phyloP scores from a whole-genome alignment of 2,329 filamentous ascomycete genomes.

The Diaporthe sp. region DNA sequence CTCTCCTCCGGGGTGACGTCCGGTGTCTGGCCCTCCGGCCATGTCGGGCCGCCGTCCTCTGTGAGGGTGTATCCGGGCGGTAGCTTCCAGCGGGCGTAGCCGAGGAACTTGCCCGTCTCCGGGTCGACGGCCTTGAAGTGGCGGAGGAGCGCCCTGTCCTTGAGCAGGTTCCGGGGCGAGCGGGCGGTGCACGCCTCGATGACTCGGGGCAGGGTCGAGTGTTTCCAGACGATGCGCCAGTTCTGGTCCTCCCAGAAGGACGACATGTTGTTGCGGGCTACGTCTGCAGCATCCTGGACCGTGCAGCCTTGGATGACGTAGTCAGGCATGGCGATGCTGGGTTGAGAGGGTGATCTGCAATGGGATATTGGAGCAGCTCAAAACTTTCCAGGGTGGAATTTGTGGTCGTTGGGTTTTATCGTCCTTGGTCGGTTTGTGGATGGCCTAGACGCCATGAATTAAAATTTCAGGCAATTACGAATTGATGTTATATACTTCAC shows the following conservation, averaged over 20 bases:
- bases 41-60: conserved; percentile 22
- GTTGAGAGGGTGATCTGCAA: neutral
- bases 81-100: conserved; percentile 46
- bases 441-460: neutral
- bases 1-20: conserved; percentile 41
- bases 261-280: conserved; percentile 45
- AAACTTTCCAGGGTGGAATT: neutral
- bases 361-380: neutral
- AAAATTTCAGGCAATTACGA: neutral
- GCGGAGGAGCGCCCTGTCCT: conserved; percentile 40
- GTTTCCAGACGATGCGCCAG: conserved; percentile 42
- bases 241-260: conserved; percentile 45
- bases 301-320: conserved; percentile 41
- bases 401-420: neutral
- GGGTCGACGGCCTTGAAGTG: conserved; percentile 46
- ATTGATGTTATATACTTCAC: neutral
- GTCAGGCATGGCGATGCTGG: conserved; percentile 19
- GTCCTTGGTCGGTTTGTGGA: no score
- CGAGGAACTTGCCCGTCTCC: conserved; percentile 43
- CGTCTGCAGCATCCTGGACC: conserved; percentile 38
- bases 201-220: conserved; percentile 28
- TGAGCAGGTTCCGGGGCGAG: conserved; percentile 42
- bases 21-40: conserved; percentile 43
- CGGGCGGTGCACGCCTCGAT: conserved; percentile 28
- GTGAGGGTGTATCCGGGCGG: conserved; percentile 15